Conservation (phyloP, 78 protist genomes). For the Pelomyxa schiedti region DNA sequence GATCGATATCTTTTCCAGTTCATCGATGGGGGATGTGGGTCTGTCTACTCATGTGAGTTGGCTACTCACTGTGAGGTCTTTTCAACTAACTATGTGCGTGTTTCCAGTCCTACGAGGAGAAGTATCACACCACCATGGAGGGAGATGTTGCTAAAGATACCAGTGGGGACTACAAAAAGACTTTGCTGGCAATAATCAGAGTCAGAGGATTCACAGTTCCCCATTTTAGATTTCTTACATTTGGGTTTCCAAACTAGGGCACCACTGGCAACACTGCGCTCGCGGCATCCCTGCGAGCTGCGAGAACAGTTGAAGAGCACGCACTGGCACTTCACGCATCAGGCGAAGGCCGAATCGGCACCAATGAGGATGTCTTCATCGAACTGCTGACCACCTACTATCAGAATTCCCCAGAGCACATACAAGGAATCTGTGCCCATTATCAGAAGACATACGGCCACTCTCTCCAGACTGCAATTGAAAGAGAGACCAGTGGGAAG, state of each 20-base stretch:
- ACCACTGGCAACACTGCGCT: too few species aligned
- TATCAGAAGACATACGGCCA: background rate
- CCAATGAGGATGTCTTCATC: background rate
- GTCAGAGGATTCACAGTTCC: too few species aligned
- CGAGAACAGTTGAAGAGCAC: too few species aligned
- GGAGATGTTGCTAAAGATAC: background rate
- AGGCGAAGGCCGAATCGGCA: background rate
- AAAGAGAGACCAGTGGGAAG: background rate
- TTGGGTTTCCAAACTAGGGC: too few species aligned
- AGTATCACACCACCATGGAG: background rate
- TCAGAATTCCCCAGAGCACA: background rate
- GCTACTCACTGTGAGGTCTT: too few species aligned
- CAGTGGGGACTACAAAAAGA: background rate
- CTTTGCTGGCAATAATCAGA: background rate
- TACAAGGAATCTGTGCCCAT: background rate
- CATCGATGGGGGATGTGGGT: too few species aligned
- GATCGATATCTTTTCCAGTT: background rate
- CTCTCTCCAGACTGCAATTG: background rate
- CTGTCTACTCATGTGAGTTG: too few species aligned
- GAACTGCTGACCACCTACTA: background rate
- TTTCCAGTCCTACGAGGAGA: too few species aligned
- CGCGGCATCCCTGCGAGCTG: too few species aligned
- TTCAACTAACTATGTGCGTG: too few species aligned
- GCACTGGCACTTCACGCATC: too few species aligned
- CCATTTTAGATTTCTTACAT: too few species aligned